Base-by-base conservation (phyloP, 305 asterid genomes). In the Rubia peregrina region DNA sequence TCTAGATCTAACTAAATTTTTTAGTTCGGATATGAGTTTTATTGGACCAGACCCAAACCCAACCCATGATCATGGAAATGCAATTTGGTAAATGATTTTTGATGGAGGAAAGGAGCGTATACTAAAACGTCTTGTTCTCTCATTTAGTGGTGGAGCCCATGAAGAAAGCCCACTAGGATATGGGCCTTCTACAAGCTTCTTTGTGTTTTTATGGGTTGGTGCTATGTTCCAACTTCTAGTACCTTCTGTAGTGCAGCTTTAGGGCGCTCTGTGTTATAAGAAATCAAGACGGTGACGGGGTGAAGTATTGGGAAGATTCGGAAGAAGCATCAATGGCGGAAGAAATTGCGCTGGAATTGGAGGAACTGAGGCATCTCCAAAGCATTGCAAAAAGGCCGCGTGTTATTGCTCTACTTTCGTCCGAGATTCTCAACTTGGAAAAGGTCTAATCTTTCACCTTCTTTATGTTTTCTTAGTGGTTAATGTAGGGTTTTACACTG, bases 331-430 rank as follows among this genome's bases (percentile, higher is more conserved):
- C 33, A 9, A 82, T 92, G 97, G 93, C 85, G 70, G 80, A 85
- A 21, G 93, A 86, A 64, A 69, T 85, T 49, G 81, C 85, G 16
- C 74, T 89, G 83, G 98, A 92, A 68, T 76, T 92, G 82, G 92
- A 85, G 69, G 98, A 92, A 74, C 69, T 92, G 83, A 89, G 81
- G 79, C 89, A 86, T 61, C 93, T 92, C 30, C 93, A 84, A 26
- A 79, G 79, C 84, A 85, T 90, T 62, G 93, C 97, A 2, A 92
- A 89, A 80, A 86, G 96, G 65, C 96, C 96, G 49, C 89, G 89
- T 40, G 82, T 90, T 67, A 77, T 82, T 65, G 85, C 97, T 61
- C 88, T 92, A 13, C 81, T 92, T 69, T 86, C 93, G 12, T 60
- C 89, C 24, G 92, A 90, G 80, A 90, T 92, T 71, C 80, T 56